phyloP scores from a whole-genome alignment of 1,284 basidiomycete genomes.

The Cutaneotrichosporon curvatum region DNA sequence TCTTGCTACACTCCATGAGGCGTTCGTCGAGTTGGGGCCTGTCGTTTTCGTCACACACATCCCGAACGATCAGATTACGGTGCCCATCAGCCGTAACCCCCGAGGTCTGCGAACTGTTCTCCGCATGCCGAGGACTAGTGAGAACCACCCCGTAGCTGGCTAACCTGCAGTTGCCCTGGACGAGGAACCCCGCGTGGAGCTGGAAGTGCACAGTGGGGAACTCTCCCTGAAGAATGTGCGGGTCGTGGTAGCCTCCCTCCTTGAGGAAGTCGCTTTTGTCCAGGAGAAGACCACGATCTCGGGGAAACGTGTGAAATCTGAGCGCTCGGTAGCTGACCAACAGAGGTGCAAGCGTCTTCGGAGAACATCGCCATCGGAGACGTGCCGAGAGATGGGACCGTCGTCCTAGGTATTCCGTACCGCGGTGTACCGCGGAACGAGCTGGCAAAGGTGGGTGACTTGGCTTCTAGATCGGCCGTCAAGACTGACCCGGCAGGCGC shows the following conservation, averaged over 20 bases:
- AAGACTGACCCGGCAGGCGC: constrained; percentile 17
- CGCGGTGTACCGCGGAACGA: constrained; percentile 28
- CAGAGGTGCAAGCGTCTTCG: constrained; percentile 6
- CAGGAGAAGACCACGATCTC: constrained; percentile 13
- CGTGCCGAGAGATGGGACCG: constrained; percentile 8
- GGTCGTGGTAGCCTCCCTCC: constrained; percentile 17
- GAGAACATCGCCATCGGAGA: constrained; percentile 17
- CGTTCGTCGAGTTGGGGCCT: constrained; percentile 19
- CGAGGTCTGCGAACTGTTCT: constrained; percentile 20
- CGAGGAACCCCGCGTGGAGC: constrained; percentile 26
- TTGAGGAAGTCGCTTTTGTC: constrained; percentile 21
- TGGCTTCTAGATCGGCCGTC: too few relatives aligned
- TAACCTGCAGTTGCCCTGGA: constrained; percentile 32
- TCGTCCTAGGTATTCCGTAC: constrained; percentile 26
- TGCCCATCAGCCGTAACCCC: constrained; percentile 21
- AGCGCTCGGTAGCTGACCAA: background rate
- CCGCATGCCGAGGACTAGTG: constrained; percentile 34
- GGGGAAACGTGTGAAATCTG: constrained; percentile 7
- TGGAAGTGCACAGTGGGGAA: constrained; percentile 24
- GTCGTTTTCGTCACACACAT: constrained; percentile 17
- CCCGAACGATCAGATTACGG: constrained; percentile 9
- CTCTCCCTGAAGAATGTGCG: constrained; percentile 14
- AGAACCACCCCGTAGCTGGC: constrained; percentile 3
- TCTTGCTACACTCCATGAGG: constrained; percentile 18
- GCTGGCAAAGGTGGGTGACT: constrained; percentile 19